These are phyloP conservation scores for Kodamaea hsintzibuensis DNA, from an alignment of 805 yeast species.

Conservation along the genomic window DNA sequence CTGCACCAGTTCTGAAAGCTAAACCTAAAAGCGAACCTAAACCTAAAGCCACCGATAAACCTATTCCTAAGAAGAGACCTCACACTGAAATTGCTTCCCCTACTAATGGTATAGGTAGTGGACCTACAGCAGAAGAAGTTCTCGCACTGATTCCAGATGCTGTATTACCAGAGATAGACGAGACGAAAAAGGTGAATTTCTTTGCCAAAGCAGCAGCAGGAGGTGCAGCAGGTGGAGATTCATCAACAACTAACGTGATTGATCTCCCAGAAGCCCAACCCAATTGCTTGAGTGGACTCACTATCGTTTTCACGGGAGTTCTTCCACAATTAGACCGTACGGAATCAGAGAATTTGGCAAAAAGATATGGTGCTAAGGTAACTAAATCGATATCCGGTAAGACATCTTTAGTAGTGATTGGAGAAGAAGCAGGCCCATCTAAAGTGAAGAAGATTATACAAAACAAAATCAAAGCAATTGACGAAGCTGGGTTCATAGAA, in stretches of 20 bases:
- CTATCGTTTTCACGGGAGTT: conserved; percentile 91
- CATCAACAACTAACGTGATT: conserved; percentile 23
- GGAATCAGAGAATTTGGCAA: conserved; percentile 73
- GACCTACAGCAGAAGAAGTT: conserved; percentile 50
- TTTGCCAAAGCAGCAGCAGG: conserved; percentile 35
- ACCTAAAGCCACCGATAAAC: neutral
- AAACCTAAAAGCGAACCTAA: neutral
- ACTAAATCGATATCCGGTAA: conserved; percentile 82
- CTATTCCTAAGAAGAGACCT: neutral
- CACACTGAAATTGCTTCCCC: neutral
- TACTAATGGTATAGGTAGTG: neutral
- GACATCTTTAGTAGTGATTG: conserved; percentile 86
- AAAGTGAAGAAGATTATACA: conserved; percentile 79
- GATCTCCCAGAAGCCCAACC: conserved; percentile 81
- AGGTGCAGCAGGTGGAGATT: conserved; percentile 22
- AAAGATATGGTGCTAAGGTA: conserved; percentile 87
- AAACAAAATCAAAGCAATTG: conserved; percentile 74
- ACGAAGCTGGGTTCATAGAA: conserved; percentile 81
- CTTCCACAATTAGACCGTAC: conserved; percentile 78
- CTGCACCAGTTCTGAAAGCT: neutral
- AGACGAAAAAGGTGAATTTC: conserved; percentile 58
- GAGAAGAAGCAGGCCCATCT: conserved; percentile 97
- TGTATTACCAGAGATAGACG: conserved; percentile 56
- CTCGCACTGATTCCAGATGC: conserved; percentile 74
- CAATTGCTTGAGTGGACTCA: conserved; percentile 83